Conservation (phyloP, 108 stramenopile genomes). For the Schizochytrium sp. region DNA sequence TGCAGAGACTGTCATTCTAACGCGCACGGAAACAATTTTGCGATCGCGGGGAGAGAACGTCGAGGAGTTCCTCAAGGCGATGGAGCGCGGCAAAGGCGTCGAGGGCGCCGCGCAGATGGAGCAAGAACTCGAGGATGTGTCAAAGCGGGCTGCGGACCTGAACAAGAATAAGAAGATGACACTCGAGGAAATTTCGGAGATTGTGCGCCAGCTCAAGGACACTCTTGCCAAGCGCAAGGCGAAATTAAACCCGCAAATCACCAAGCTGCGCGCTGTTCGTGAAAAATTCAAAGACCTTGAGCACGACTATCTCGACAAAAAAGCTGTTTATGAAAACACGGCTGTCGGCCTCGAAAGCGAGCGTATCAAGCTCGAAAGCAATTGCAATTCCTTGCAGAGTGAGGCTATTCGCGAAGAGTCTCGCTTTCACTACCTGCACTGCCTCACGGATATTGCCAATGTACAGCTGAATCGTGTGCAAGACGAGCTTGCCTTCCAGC, state of each 20-base stretch:
- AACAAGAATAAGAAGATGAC: slow-evolving; percentile 59
- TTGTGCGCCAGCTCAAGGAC: slow-evolving; percentile 47
- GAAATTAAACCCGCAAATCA: slow-evolving; percentile 50
- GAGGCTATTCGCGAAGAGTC: slow-evolving; percentile 29
- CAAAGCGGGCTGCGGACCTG: slow-evolving; percentile 50
- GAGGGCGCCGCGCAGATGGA: slow-evolving; percentile 54
- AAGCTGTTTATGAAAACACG: slow-evolving; percentile 47
- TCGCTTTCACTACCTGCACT: slow-evolving; percentile 28
- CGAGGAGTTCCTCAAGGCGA: slow-evolving; percentile 47
- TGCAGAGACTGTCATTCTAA: slow-evolving; percentile 44
- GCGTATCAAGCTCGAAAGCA: slow-evolving; percentile 47
- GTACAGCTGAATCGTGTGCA: slow-evolving; percentile 37
- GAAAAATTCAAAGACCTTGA: slow-evolving; percentile 41
- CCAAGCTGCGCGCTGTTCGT: slow-evolving; percentile 45
- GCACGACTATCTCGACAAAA: slow-evolving; percentile 40
- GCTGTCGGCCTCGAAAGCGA: slow-evolving; percentile 49
- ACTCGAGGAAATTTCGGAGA: slow-evolving; percentile 61
- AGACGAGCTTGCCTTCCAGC: slow-evolving; percentile 43
- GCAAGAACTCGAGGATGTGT: slow-evolving; percentile 41
- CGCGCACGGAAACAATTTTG: slow-evolving; percentile 41
- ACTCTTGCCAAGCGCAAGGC: slow-evolving; percentile 51
- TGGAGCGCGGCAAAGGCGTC: slow-evolving; percentile 63
- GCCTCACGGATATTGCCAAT: slow-evolving; percentile 36
- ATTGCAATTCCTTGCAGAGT: slow-evolving; percentile 43
- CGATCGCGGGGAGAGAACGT: slow-evolving; percentile 43